A percentile compares a stretch with the other conserved stretches of the same genome.
Conservation (phyloP, 306 rosid genomes). For the Senna siamea region DNA sequence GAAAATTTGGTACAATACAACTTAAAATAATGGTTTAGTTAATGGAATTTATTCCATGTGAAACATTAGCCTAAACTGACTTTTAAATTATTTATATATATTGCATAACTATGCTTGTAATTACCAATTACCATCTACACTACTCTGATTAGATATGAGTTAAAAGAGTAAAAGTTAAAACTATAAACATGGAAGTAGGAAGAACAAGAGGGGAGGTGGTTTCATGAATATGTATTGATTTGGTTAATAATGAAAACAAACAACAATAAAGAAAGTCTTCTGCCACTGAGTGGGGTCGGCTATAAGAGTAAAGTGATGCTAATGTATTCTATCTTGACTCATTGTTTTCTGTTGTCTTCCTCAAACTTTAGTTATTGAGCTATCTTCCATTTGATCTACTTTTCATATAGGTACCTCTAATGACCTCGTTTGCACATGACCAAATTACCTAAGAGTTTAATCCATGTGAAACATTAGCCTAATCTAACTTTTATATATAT, state of each 20-base stretch:
- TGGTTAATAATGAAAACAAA: not conserved
- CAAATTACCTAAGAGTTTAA: no score
- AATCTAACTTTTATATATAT: not conserved
- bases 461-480: not conserved
- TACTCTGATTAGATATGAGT: not conserved
- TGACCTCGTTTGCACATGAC: no score
- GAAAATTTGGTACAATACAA: slow-evolving; percentile 1
- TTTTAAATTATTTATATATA: not conserved
- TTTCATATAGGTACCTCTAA: no score
- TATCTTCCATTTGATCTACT: no score
- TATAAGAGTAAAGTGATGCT: no score
- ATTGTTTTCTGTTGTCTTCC: no score
- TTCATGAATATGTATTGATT: not conserved
- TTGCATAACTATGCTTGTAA: not conserved
- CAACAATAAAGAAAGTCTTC: no score
- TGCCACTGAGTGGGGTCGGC: no score
- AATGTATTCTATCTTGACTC: no score
- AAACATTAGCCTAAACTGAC: not conserved
- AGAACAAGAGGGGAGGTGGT: not conserved
- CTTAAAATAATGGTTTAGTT: slow-evolving; percentile 1
- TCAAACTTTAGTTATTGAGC: no score
- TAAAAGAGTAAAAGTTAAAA: not conserved
- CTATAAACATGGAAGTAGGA: not conserved
- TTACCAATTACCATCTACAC: not conserved
- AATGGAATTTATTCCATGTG: not conserved